These are phyloP conservation scores for Candida mesenterica DNA, from an alignment of 1,139 yeast genomes.

Conservation along the genomic window DNA sequence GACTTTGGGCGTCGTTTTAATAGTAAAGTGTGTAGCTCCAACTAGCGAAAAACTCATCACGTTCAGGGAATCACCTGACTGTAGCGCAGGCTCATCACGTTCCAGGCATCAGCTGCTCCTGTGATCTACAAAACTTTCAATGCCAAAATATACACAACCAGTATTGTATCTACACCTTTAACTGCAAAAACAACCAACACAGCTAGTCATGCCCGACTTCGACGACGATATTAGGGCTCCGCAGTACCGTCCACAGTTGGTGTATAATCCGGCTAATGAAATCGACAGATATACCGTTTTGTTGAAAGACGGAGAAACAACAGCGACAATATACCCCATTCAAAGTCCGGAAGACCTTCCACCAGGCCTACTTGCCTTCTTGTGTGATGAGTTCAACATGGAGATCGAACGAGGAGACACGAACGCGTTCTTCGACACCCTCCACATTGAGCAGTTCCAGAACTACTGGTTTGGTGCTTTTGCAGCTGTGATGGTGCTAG, in stretches of 20 bases:
- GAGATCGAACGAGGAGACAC: slow-evolving; percentile 90
- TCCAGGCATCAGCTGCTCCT: too few species aligned
- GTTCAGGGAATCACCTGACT: too few species aligned
- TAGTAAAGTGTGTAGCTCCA: too few species aligned
- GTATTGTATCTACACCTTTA: slow-evolving; percentile 11
- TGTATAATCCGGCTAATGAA: slow-evolving; percentile 31
- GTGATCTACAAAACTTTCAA: too few species aligned
- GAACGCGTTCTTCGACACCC: slow-evolving; percentile 76
- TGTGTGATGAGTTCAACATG: slow-evolving; percentile 90
- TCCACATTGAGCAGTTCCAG: slow-evolving; percentile 70
- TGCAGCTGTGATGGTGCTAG: slow-evolving; percentile 84
- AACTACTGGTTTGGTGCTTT: slow-evolving; percentile 86
- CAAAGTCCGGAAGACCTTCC: slow-evolving; percentile 66
- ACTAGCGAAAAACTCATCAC: too few species aligned
- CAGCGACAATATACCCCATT: slow-evolving; percentile 90
- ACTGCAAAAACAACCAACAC: slow-evolving; percentile 6
- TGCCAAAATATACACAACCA: slow-evolving; percentile 21
- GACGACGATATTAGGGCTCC: slow-evolving; percentile 36
- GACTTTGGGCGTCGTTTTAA: too few species aligned
- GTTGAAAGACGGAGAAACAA: slow-evolving; percentile 83
- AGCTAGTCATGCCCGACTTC: slow-evolving; percentile 31
- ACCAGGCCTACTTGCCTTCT: slow-evolving; percentile 69
- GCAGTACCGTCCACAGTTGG: slow-evolving; percentile 36
- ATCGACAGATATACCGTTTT: slow-evolving; percentile 60
- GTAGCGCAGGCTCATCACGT: too few species aligned